Evolutionary conservation across 2,329 filamentous ascomycete genomes (phyloP).

Genomic region (Alternaria triticina): DNA sequence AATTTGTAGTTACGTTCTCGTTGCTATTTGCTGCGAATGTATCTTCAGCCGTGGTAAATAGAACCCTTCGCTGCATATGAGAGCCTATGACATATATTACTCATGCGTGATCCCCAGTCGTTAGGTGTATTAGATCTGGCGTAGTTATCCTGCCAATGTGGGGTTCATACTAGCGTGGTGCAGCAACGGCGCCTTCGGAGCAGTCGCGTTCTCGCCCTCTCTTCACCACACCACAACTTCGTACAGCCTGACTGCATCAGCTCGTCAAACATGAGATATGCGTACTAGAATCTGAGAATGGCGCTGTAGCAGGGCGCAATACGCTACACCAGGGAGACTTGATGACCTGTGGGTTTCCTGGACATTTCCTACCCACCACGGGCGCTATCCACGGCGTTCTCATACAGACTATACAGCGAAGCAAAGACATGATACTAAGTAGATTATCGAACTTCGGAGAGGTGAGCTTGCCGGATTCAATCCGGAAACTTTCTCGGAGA

Average conservation of each 20-base stretch:
- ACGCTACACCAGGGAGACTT: background rate
- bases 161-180: background rate
- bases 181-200: background rate
- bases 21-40: background rate
- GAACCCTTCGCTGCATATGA: background rate
- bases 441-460: accelerated
- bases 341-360: background rate
- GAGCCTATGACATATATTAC: background rate
- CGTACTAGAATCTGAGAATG: background rate
- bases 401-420: background rate
- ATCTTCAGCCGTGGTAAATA: background rate
- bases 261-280: background rate
- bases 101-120: background rate
- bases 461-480: background rate
- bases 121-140: background rate
- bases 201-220: background rate
- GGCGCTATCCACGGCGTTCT: background rate
- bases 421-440: background rate
- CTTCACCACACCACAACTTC: background rate
- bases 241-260: background rate
- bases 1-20: background rate
- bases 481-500: background rate
- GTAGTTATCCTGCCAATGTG: background rate
- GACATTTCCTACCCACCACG: background rate
- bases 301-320: background rate